Base-by-base conservation (phyloP, 306 rosid genomes). In the Quercus rubra region DNA sequence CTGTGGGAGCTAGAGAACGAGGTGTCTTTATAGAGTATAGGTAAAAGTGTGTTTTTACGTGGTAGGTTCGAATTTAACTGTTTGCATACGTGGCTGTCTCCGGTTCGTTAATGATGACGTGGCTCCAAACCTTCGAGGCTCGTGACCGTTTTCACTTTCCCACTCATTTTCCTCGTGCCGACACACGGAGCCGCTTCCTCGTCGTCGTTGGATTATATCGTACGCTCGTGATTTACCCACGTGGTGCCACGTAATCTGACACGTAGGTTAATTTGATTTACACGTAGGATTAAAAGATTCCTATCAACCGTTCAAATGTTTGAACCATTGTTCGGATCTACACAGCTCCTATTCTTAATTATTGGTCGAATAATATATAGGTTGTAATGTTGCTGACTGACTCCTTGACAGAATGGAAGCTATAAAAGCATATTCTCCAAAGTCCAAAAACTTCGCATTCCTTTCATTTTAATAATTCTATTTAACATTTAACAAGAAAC, bases 81-180 rank as follows among this genome's bases (percentile, higher is more conserved):
- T 18, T 4, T 0, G 41, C 5, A 43, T 51, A 56, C 87, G 91
- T 84, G 92, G 86, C 20, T 1, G 6, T 13, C 2, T 66, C 6
- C 59, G 5, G 76, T 84, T 92, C 88, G 86, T 0, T 3, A 0
- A 0, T 0, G 30, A 0, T 85, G 92, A 83, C 83, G 88, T 90
- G 94, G 28, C 15, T n/a, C 19, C 12, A 68, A 73, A 3, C 25
- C 1, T 49, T 52, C 79, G 30, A 13, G 78, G 85, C 84, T 62
- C 20, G 85, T 83, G 94, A 43, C 61, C 4, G 72, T 75, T 78
- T 10, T 4, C 12, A 1, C 51, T 75, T 72, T 61, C 3, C 78
- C 87, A 85, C 87, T 73, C 78, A 58, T 58, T 59, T 71, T 12
- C 73, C 30, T 66, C 25, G 3, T n/a, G 20, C 18, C 0, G 17